Evolutionary conservation across 371 early-diverging fungal genomes (phyloP).

Genomic region (Batkoa obscura): DNA sequence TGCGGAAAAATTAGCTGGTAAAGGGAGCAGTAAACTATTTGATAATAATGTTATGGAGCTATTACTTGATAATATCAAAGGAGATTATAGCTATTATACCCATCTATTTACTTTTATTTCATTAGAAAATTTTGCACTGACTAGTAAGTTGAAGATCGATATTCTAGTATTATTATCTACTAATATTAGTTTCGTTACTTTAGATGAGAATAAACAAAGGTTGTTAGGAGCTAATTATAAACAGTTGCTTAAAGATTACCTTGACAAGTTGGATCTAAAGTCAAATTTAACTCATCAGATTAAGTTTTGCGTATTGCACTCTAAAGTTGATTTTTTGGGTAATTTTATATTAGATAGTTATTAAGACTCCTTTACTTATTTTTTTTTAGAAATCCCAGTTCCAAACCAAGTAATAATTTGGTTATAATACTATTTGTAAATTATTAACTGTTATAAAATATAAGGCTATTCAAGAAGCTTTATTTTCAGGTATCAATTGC

Average conservation of each 20-base stretch:
- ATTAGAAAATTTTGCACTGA: not conserved
- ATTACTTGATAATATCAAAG: not conserved
- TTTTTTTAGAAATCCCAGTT: not conserved
- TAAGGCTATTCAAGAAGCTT: not conserved
- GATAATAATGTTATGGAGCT: not conserved
- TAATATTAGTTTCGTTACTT: too few relatives aligned
- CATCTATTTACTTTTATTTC: not conserved
- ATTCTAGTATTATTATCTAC: too few relatives aligned
- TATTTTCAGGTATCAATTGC: not conserved
- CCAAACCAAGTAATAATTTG: not conserved
- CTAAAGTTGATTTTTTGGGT: not conserved
- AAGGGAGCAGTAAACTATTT: not conserved
- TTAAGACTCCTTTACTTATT: not conserved
- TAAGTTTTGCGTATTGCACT: not conserved
- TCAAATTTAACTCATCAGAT: too few relatives aligned
- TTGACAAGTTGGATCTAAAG: too few relatives aligned
- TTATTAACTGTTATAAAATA: too few relatives aligned
- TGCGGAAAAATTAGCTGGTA: not conserved
- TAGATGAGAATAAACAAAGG: too few relatives aligned
- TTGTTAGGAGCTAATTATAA: too few relatives aligned
- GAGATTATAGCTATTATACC: not conserved
- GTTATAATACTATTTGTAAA: not conserved
- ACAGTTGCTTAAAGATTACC: too few relatives aligned
- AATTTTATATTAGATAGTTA: not conserved
- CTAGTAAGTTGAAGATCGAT: not conserved